Conservation (phyloP, 495 filamentous ascomycete species). For the Hyaloscypha bicolor region DNA sequence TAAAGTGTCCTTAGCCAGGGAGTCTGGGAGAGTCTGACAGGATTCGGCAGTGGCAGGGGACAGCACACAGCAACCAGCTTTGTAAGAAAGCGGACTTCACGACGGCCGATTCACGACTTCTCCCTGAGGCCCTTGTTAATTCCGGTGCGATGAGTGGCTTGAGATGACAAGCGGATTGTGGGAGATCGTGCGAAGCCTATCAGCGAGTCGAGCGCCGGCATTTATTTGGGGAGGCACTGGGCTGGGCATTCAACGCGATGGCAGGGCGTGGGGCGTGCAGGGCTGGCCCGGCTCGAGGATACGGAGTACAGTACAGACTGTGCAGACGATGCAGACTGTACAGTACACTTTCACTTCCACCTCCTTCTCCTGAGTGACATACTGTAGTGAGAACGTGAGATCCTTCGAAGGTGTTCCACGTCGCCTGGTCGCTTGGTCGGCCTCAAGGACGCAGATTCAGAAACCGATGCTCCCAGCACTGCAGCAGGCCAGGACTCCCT, state of each 20-base stretch:
- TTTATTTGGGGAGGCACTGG: not conserved
- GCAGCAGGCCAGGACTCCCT: not conserved
- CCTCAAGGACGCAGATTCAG: not conserved
- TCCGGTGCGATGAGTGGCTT: not conserved
- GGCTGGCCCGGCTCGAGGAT: too few relatives aligned
- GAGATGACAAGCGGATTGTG: not conserved
- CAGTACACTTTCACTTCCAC: not conserved
- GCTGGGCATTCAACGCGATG: not conserved
- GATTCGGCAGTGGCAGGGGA: not conserved
- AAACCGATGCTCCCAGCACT: not conserved
- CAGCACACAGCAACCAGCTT: not conserved
- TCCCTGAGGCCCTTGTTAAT: not conserved
- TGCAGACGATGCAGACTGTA: not conserved
- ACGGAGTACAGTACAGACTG: not conserved
- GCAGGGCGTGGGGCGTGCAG: not conserved
- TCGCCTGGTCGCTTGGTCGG: not conserved
- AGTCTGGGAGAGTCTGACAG: not conserved
- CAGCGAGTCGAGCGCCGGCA: not conserved
- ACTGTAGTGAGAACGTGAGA: too few relatives aligned
- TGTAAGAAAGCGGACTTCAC: not conserved
- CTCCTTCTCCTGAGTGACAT: too few relatives aligned
- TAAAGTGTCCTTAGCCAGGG: not conserved
- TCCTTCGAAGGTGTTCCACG: not conserved
- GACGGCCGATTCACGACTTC: not conserved
- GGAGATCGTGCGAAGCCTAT: not conserved